Percentiles rank a stretch among this genome's conserved stretches.
These are phyloP conservation scores for Crithidia mellificae DNA, from an alignment of 208 protist species.

Conservation along the genomic window DNA sequence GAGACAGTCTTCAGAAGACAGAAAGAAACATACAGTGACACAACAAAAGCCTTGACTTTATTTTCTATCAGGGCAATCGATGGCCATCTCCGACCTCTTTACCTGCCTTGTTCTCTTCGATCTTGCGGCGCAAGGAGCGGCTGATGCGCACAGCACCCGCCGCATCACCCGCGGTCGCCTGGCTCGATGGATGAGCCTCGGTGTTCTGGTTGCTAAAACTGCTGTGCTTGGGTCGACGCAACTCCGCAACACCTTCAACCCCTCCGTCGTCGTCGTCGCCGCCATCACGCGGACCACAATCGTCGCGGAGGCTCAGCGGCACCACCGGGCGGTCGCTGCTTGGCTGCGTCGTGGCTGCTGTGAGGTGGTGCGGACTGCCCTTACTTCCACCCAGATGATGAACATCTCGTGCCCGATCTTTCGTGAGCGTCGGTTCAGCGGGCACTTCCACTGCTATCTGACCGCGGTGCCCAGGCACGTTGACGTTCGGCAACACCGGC, in stretches of 20 bases:
- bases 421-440: too few relatives aligned
- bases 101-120: slow-evolving; percentile 31
- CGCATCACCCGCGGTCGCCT: background rate
- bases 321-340: slow-evolving; percentile 24
- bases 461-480: too few relatives aligned
- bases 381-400: too few relatives aligned
- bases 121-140: slow-evolving; percentile 38
- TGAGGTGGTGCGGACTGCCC: background rate
- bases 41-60: background rate
- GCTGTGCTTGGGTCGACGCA: too few relatives aligned
- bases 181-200: too few relatives aligned
- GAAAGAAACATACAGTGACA: too few relatives aligned
- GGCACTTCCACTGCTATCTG: too few relatives aligned
- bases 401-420: too few relatives aligned
- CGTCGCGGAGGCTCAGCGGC: slow-evolving; percentile 23
- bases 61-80: background rate
- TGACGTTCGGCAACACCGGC: too few relatives aligned
- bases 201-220: background rate
- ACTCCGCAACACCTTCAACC: too few relatives aligned
- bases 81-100: background rate
- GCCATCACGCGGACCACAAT: background rate
- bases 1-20: too few relatives aligned
- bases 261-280: too few relatives aligned
- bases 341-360: background rate
- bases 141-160: slow-evolving; percentile 24